Evolutionary conservation across 2,329 filamentous ascomycete species (phyloP).

Genomic region (Xylariaceae sp.): DNA sequence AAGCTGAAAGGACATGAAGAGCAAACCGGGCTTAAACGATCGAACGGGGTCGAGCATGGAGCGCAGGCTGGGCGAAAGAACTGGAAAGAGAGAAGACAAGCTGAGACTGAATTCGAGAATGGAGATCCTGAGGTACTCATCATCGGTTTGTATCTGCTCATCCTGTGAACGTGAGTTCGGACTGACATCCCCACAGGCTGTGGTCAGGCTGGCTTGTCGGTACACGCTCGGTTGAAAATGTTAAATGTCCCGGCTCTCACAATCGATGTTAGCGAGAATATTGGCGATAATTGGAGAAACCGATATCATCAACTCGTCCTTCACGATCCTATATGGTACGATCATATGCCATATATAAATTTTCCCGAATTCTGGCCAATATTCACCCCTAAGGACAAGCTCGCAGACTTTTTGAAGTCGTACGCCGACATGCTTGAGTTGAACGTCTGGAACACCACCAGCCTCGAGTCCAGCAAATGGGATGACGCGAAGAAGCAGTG

Average conservation of each 20-base stretch:
- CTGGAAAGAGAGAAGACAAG: constrained; percentile 45
- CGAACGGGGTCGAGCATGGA: constrained; percentile 46
- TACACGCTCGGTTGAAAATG: constrained; percentile 51
- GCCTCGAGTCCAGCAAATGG: constrained; percentile 41
- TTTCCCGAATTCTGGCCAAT: constrained; percentile 61
- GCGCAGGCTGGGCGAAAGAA: constrained; percentile 42
- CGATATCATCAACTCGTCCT: constrained; percentile 54
- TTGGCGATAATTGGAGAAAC: constrained; percentile 59
- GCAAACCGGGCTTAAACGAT: constrained; percentile 33
- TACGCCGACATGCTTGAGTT: constrained; percentile 60
- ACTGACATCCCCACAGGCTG: constrained; percentile 32
- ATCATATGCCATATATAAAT: constrained; percentile 55
- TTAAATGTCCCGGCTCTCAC: constrained; percentile 47
- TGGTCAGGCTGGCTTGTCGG: constrained; percentile 51
- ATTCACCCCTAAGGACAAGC: constrained; percentile 65
- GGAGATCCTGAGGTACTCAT: constrained; percentile 50
- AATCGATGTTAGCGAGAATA: constrained; percentile 44
- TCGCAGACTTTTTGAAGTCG: constrained; percentile 59
- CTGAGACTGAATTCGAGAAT: constrained; percentile 42
- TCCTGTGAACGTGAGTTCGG: constrained; percentile 40
- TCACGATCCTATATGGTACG: constrained; percentile 59
- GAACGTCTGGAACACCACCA: constrained; percentile 57
- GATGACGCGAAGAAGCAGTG: constrained; percentile 46
- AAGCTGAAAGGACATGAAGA: constrained; percentile 43
- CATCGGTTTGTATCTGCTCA: constrained; percentile 42